A percentile compares a stretch with the other conserved stretches of the same genome.
phyloP scores from a whole-genome alignment of 768 basidiomycete genomes.

The Trametes cingulata region DNA sequence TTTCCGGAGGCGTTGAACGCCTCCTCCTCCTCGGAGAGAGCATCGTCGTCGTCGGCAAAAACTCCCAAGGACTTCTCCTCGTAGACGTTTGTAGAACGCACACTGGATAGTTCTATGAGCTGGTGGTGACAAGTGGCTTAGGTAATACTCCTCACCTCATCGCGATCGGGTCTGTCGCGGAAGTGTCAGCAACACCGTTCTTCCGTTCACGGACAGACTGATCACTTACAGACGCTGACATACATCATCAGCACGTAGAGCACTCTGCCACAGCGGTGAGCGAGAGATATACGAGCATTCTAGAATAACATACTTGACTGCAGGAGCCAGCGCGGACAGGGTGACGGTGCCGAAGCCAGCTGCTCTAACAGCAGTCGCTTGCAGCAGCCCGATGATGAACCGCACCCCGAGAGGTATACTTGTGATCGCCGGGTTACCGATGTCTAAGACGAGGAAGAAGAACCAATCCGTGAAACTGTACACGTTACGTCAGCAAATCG shows the following conservation, averaged over 20 bases:
- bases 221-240: slow-evolving; percentile 70
- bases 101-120: slow-evolving; percentile 46
- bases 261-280: slow-evolving; percentile 50
- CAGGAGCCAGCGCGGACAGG: slow-evolving; percentile 77
- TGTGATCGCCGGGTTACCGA: slow-evolving; percentile 71
- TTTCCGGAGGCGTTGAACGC: slow-evolving; percentile 48
- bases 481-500: not conserved
- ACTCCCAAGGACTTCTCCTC: slow-evolving; percentile 91
- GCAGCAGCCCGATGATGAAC: slow-evolving; percentile 74
- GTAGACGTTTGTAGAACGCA: slow-evolving; percentile 92
- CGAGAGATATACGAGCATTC: not conserved
- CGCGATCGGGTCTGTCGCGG: slow-evolving; percentile 69
- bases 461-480: slow-evolving; percentile 81
- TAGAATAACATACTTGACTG: slow-evolving; percentile 66
- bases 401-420: slow-evolving; percentile 70
- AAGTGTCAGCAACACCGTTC: slow-evolving; percentile 7
- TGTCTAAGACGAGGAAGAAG: slow-evolving; percentile 85
- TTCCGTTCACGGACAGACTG: slow-evolving; percentile 8
- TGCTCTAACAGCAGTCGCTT: slow-evolving; percentile 79
- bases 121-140: not conserved
- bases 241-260: slow-evolving; percentile 95
- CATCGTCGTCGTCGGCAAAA: slow-evolving; percentile 49
- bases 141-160: slow-evolving; percentile 55
- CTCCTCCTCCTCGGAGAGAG: slow-evolving; percentile 35
- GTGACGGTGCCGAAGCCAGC: slow-evolving; percentile 85